Evolutionary conservation across 495 filamentous ascomycete species (phyloP).

Genomic region (Penicillium mononematosum): DNA sequence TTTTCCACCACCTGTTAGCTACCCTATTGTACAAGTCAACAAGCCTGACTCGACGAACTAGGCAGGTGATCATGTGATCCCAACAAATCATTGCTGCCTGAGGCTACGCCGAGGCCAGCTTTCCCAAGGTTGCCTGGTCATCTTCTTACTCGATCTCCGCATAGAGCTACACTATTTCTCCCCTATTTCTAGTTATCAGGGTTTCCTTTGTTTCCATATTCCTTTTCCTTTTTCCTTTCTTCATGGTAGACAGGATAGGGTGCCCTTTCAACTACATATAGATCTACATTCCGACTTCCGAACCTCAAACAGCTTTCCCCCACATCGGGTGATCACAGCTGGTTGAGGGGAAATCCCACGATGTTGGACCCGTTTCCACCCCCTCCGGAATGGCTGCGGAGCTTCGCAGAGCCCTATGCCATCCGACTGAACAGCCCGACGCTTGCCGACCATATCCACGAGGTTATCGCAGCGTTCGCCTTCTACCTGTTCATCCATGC

Average conservation of each 20-base stretch:
- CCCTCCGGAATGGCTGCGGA: conserved; percentile 44
- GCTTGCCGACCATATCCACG: conserved; percentile 84
- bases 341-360: conserved; percentile 21
- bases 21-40: background rate
- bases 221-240: conserved; percentile 6
- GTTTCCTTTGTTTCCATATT: conserved; percentile 1
- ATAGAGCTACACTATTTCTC: conserved; percentile 13
- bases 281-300: conserved; percentile 12
- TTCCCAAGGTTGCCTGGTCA: conserved; percentile 2
- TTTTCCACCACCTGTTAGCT: background rate
- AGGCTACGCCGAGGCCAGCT: conserved; percentile 22
- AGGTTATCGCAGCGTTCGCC: conserved; percentile 70
- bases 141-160: conserved; percentile 10
- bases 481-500: conserved; percentile 76
- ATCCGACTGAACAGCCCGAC: conserved; percentile 59
- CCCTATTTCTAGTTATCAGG: conserved; percentile 1
- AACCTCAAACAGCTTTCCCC: conserved; percentile 16
- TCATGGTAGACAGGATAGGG: conserved; percentile 18
- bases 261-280: conserved; percentile 12
- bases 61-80: conserved; percentile 11
- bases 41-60: background rate
- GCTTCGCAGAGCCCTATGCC: conserved; percentile 44
- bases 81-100: conserved; percentile 24
- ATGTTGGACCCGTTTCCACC: conserved; percentile 54
- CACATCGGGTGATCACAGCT: conserved; percentile 22